Base-by-base conservation (phyloP, 331 rosid genomes). In the Prunus yedoensis region DNA sequence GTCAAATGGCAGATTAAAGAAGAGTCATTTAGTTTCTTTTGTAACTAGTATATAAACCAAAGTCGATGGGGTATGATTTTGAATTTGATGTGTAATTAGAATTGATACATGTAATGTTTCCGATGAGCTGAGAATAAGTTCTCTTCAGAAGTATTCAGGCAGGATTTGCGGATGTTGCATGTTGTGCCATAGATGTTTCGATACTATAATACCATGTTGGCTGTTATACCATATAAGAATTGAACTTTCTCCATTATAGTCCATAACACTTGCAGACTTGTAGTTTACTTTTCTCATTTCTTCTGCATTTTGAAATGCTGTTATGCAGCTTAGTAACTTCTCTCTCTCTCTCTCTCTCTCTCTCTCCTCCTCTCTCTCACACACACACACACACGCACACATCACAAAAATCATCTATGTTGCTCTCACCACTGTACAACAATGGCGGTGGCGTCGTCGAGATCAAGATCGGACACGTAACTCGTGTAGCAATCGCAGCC, bases 361-460 rank as follows among this genome's bases (percentile, higher is more conserved):
- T n/a, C n/a, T n/a, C n/a, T n/a, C n/a, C n/a, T n/a, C n/a, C n/a
- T n/a, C n/a, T n/a, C n/a, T n/a, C n/a, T n/a, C n/a, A n/a, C n/a
- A n/a, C n/a, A n/a, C n/a, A n/a, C n/a, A n/a, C n/a, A 1, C 25
- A 1, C 25, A 1, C 25, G 0, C 25, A 1, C 25, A 1, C 1
- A 21, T 41, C 18, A 38, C 11, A n/a, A 28, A 28, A 70, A 65
- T 6, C 51, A 8, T 21, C 46, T 35, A 23, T 8, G 57, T 17
- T 52, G 15, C 20, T 52, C 43, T 38, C 66, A 49, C 30, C 10
- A 14, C 66, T 2, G 15, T 75, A 10, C 74, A 53, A 63, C 64
- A 30, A 71, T 83, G 86, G 81, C 70, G 8, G 54, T 77, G 5
- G 49, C 67, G n/a, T 75, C 83, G 58, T 62, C 94, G 51, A 81